Conservation (phyloP, 176 grass and related monocot genomes). For the Rhynchospora tenuis region DNA sequence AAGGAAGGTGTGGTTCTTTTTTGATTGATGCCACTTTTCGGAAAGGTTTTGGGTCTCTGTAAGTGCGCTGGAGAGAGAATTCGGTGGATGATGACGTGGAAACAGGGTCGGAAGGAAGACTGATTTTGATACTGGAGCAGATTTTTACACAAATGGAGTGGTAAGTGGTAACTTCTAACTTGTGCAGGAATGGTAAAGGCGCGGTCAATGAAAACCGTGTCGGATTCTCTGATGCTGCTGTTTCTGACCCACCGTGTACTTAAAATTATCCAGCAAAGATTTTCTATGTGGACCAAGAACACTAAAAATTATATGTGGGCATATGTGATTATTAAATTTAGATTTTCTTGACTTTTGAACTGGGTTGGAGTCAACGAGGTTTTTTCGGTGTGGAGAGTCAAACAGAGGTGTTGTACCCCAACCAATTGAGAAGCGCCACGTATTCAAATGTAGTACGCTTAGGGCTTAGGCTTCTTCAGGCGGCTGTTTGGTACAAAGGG, state of each 20-base stretch:
- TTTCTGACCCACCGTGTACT: neutral
- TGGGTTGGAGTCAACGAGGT: neutral
- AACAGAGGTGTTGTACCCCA: neutral
- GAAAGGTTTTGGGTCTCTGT: neutral
- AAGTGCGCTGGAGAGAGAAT: neutral
- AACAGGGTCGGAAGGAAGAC: constrained; percentile 5
- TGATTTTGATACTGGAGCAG: neutral
- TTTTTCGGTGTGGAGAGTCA: neutral
- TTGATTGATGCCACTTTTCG: neutral
- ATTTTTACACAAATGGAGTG: neutral
- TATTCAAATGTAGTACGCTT: neutral
- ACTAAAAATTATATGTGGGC: neutral
- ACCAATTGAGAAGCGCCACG: neutral
- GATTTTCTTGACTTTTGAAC: neutral
- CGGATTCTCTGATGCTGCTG: neutral
- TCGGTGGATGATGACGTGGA: constrained; percentile 10
- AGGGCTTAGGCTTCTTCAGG: too few relatives aligned
- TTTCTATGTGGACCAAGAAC: neutral
- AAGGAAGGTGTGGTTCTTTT: neutral
- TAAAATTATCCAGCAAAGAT: too few relatives aligned
- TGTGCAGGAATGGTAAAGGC: neutral
- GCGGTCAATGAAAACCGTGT: neutral
- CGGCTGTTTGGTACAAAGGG: too few relatives aligned
- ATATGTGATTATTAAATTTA: neutral
- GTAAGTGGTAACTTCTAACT: neutral